Evolutionary conservation across 2,329 filamentous ascomycete species (phyloP).

Genomic region (Epichloe scottii): DNA sequence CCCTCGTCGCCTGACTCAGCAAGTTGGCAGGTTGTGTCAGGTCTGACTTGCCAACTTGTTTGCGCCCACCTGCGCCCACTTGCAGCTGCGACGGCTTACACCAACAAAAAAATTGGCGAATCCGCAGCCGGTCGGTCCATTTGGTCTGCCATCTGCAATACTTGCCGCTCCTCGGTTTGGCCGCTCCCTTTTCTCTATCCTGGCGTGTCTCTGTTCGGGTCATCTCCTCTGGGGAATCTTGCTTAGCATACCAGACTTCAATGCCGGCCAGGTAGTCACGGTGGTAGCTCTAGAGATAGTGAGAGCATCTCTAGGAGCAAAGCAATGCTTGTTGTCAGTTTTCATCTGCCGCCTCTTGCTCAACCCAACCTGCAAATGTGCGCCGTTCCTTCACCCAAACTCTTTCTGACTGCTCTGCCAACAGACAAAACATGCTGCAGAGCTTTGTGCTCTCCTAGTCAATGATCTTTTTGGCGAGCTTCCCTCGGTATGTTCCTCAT

Average conservation of each 20-base stretch:
- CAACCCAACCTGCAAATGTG: conserved; percentile 7
- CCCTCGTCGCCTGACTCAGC: too few species aligned
- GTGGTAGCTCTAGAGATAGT: conserved; percentile 65
- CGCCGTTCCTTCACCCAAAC: background rate
- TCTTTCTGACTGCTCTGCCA: conserved; percentile 12
- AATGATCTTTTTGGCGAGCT: conserved; percentile 86
- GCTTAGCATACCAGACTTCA: conserved; percentile 23
- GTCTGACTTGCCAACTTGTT: too few species aligned
- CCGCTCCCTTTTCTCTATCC: background rate
- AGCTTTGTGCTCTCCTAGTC: conserved; percentile 83
- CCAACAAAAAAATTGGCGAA: conserved; percentile 14
- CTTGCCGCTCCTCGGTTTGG: background rate
- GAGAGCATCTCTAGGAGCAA: conserved; percentile 65
- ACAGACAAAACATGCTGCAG: conserved; percentile 61
- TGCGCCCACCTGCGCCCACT: conserved; percentile 10
- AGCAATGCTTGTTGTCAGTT: conserved; percentile 43
- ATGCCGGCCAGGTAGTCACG: conserved; percentile 57
- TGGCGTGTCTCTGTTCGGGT: background rate
- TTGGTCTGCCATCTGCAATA: background rate
- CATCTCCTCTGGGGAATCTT: background rate
- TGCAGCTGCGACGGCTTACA: conserved; percentile 11
- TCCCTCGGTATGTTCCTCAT: conserved; percentile 53
- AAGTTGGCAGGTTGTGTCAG: too few species aligned
- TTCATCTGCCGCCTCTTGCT: conserved; percentile 8
- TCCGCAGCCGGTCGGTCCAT: background rate